Conservation (phyloP, 805 yeast species). For the Citeromyces matritensis region DNA sequence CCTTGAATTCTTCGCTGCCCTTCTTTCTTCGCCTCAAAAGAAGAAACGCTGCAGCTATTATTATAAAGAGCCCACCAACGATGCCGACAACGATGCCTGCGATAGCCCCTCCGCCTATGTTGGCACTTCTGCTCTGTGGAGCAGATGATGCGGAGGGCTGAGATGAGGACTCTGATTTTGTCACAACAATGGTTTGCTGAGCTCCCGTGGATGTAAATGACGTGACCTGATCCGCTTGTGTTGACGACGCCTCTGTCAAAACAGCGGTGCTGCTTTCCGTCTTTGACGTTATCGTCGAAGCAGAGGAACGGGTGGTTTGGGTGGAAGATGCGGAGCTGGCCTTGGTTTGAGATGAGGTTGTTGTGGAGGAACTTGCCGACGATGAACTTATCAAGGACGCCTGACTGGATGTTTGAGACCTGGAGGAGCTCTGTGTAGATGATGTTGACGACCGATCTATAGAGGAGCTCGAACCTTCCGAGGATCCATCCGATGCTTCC, state of each 20-base stretch:
- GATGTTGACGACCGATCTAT: slow-evolving; percentile 8
- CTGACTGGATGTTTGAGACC: slow-evolving; percentile 7
- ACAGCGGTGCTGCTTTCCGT: slow-evolving; percentile 1
- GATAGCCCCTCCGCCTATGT: slow-evolving; percentile 15
- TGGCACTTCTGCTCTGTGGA: slow-evolving; percentile 1
- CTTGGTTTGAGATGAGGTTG: slow-evolving; percentile 5
- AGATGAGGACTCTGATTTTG: slow-evolving; percentile 3
- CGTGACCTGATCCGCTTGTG: slow-evolving; percentile 2
- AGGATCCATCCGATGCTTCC: slow-evolving; percentile 7
- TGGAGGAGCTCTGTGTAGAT: slow-evolving; percentile 7
- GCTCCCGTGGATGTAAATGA: slow-evolving; percentile 4
- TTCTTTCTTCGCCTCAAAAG: slow-evolving; percentile 8
- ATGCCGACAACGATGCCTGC: slow-evolving; percentile 20
- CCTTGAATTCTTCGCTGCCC: slow-evolving; percentile 5
- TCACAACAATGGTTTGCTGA: slow-evolving; percentile 3
- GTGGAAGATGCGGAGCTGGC: slow-evolving; percentile 6
- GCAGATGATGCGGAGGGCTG: slow-evolving; percentile 4
- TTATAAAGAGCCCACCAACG: slow-evolving; percentile 9
- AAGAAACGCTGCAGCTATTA: slow-evolving; percentile 7
- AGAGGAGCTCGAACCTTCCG: slow-evolving; percentile 7
- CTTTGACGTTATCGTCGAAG: slow-evolving; percentile 6
- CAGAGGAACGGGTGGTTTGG: slow-evolving; percentile 3
- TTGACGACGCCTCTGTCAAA: slow-evolving; percentile 7
- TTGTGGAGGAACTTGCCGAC: slow-evolving; percentile 6
- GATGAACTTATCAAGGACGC: slow-evolving; percentile 3